Evolutionary conservation across 768 basidiomycete genomes (phyloP), one percentile per base, ranked within the genome.

Genomic region (Lepiota brunneoincarnata): DNA sequence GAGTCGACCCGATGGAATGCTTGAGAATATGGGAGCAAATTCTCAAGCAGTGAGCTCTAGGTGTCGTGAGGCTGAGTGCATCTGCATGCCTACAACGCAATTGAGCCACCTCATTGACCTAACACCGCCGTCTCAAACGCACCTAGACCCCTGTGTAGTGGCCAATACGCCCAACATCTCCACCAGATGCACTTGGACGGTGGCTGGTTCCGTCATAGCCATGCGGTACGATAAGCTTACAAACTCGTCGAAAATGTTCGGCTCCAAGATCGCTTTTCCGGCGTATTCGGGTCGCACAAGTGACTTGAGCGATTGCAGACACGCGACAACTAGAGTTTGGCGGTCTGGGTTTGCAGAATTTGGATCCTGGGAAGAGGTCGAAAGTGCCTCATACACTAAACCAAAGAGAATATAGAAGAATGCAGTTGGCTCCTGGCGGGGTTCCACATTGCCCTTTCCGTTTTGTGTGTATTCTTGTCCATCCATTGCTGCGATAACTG

Each of bases 371-470:
- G 87, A 82, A 2, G 88, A 80, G 0, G 80, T 76, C 0, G 82
- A 82, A 6, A 98, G 72, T 0, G 91, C 86, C 65, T 98, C 96
- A 60, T 89, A 99, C 0, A 96, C 86, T n/a, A 98, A 80, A 10
- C 96, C 95, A 64, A 96, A 98, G 4, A 97, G 65, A 10, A 91
- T 80, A 70, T 87, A 93, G 72, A 98, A 99, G 69, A 91, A 84
- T 10, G 84, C 77, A 0, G 87, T 78, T 2, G 93, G 90, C 12
- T 54, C 53, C 54, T 92, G 89, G 12, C 77, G 72, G 4, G 78
- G 69, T 14, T 69, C 64, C 6, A 63, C 61, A 4, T 63, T 67
- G 1, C 64, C 58, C 35, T 64, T 56, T 1, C 67, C 60, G n/a
- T 61, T 61, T 24, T 67, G 60, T 6, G 54, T 57, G 7, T 60